These are phyloP conservation scores for Gyromitra esculenta DNA, from an alignment of 2,329 filamentous ascomycete species.

Conservation along the genomic window DNA sequence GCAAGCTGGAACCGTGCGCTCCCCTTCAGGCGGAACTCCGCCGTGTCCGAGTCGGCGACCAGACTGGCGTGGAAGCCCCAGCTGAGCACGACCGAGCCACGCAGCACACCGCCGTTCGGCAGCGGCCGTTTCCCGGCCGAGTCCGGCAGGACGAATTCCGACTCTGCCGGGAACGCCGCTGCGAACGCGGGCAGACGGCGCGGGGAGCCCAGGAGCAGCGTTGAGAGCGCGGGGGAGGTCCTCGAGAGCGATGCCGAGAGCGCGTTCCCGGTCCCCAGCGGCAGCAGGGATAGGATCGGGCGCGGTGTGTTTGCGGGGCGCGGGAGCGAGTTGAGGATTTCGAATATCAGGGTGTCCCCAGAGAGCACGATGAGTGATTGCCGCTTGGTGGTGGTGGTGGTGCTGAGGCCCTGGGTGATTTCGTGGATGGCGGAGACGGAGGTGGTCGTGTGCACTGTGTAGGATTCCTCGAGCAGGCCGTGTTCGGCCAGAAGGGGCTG, in stretches of 20 bases:
- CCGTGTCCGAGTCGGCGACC: conserved; percentile 89
- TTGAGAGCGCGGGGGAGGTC: conserved; percentile 70
- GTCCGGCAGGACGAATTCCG: conserved; percentile 62
- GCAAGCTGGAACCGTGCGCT: conserved; percentile 84
- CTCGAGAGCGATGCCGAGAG: conserved; percentile 36
- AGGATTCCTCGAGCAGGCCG: neutral
- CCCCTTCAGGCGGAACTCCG: conserved; percentile 78
- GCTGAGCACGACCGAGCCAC: conserved; percentile 85
- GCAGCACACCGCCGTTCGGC: conserved; percentile 62
- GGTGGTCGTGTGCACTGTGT: conserved; percentile 11
- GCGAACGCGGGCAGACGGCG: conserved; percentile 71
- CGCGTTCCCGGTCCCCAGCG: conserved; percentile 72
- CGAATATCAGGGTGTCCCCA: conserved; percentile 86
- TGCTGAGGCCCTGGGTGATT: conserved; percentile 8
- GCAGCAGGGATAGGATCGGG: conserved; percentile 67
- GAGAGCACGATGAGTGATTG: conserved; percentile 80
- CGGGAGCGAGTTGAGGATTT: conserved; percentile 75
- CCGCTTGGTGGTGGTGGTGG: conserved; percentile 60
- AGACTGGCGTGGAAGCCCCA: conserved; percentile 90
- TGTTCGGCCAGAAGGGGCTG: conserved; percentile 62
- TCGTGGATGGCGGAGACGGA: conserved; percentile 30
- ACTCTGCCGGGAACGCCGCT: conserved; percentile 70
- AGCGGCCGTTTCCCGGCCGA: conserved; percentile 59
- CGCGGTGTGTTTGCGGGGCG: conserved; percentile 1
- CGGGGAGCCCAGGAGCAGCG: conserved; percentile 69